phyloP scores from a whole-genome alignment of 768 basidiomycete species.

The Pisolithus marmoratus region DNA sequence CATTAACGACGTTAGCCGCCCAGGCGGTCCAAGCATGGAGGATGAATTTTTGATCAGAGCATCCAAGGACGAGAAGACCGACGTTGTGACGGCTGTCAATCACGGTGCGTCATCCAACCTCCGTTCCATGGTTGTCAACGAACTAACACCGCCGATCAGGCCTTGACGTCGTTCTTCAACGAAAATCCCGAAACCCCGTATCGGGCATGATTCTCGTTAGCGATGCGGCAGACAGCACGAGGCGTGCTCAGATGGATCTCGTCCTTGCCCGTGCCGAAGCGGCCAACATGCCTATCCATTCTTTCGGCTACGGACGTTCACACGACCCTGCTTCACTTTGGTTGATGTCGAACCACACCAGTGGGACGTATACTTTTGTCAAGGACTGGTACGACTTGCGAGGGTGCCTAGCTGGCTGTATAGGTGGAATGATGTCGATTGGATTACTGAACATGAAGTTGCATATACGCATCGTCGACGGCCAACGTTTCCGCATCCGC shows the following conservation, averaged over 20 bases:
- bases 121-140: neutral
- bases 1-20: constrained; percentile 58
- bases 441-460: constrained; percentile 91
- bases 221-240: constrained; percentile 87
- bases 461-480: constrained; percentile 90
- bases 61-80: constrained; percentile 88
- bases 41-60: constrained; percentile 64
- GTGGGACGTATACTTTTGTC: constrained; percentile 96
- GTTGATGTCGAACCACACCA: constrained; percentile 98
- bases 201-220: constrained; percentile 92
- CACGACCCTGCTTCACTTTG: constrained; percentile 97
- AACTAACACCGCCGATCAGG: constrained; percentile 36
- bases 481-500: constrained; percentile 84
- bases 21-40: constrained; percentile 43
- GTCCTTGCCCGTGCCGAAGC: constrained; percentile 96
- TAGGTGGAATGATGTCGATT: constrained; percentile 96
- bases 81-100: constrained; percentile 98
- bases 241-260: constrained; percentile 96
- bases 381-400: constrained; percentile 97
- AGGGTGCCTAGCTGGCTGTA: constrained; percentile 86
- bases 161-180: constrained; percentile 90
- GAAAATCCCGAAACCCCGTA: constrained; percentile 85
- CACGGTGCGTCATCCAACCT: constrained; percentile 49
- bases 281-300: constrained; percentile 94
- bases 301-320: constrained; percentile 93